Conservation (phyloP, 108 stramenopile species). For the Aurantiochytrium sp. region DNA sequence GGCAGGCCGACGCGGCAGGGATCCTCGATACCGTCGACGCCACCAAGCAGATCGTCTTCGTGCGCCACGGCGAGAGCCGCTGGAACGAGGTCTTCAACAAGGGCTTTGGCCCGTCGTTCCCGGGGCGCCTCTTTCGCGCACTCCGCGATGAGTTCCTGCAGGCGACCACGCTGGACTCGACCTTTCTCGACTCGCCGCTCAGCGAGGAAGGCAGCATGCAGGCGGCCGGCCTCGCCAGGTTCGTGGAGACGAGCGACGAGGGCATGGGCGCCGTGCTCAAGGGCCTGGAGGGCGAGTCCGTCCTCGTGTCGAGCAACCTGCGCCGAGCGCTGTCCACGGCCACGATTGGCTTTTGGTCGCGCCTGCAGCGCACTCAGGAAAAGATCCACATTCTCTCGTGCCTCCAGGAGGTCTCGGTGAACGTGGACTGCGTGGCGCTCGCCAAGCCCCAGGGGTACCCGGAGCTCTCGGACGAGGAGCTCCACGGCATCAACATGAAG, state of each 20-base stretch:
- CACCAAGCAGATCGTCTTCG: conserved; percentile 37
- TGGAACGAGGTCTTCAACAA: conserved; percentile 39
- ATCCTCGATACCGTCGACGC: background rate
- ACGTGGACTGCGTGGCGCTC: conserved; percentile 33
- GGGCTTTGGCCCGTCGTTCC: background rate
- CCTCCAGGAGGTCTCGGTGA: conserved; percentile 37
- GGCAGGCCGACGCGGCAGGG: background rate
- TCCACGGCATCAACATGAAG: background rate
- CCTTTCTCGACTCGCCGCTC: conserved; percentile 39
- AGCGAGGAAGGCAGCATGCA: conserved; percentile 35
- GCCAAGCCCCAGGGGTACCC: conserved; percentile 29
- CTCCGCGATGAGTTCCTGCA: background rate
- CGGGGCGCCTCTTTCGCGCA: background rate
- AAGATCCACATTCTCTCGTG: conserved; percentile 35
- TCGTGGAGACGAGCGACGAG: background rate
- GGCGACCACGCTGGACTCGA: conserved; percentile 8
- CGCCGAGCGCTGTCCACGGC: conserved; percentile 37
- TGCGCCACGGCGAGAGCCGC: conserved; percentile 37
- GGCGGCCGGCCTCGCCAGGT: conserved; percentile 36
- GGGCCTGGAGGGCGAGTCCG: background rate
- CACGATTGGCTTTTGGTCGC: conserved; percentile 32
- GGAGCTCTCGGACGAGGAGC: conserved; percentile 32
- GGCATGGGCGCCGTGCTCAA: background rate
- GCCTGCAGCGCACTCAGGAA: conserved; percentile 32
- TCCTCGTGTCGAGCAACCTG: conserved; percentile 28